Conservation (phyloP, 257 asterid species). For the Perilla frutescens region DNA sequence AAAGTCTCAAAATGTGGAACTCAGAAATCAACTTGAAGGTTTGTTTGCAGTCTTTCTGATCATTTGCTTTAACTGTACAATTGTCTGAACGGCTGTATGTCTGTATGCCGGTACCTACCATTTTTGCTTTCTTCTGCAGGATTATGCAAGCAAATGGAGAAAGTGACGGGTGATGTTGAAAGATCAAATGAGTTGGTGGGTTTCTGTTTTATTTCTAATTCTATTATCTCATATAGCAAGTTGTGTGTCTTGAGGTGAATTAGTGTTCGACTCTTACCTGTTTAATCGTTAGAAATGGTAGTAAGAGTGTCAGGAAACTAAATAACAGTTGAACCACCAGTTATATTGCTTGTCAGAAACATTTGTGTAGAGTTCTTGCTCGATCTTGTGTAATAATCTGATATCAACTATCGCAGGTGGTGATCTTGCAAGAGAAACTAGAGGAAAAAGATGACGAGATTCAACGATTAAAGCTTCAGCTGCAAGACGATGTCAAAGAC, state of each 20-base stretch:
- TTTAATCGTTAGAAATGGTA: background rate
- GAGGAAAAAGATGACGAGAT: conserved; percentile 73
- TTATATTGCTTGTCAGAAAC: background rate
- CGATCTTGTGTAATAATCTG: background rate
- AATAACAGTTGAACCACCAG: no score
- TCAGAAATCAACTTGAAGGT: conserved; percentile 88
- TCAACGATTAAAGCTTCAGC: conserved; percentile 51
- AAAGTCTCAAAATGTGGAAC: conserved; percentile 82
- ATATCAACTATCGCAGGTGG: conserved; percentile 53
- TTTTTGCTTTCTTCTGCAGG: conserved; percentile 53
- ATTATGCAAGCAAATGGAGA: conserved; percentile 79
- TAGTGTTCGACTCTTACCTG: background rate
- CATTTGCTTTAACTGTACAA: background rate
- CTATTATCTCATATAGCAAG: background rate
- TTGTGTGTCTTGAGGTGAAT: background rate
- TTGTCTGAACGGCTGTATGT: background rate
- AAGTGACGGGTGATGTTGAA: conserved; percentile 70
- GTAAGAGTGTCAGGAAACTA: background rate
- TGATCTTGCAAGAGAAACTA: conserved; percentile 78
- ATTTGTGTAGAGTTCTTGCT: background rate
- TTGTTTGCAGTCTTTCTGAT: conserved; percentile 13
- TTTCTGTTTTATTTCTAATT: conserved; percentile 5
- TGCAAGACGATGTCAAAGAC: conserved; percentile 39
- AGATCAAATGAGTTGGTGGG: conserved; percentile 91
- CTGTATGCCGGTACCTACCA: background rate